Conservation (phyloP, 2,329 filamentous ascomycete genomes). For the Taxawa tesnikishii region DNA sequence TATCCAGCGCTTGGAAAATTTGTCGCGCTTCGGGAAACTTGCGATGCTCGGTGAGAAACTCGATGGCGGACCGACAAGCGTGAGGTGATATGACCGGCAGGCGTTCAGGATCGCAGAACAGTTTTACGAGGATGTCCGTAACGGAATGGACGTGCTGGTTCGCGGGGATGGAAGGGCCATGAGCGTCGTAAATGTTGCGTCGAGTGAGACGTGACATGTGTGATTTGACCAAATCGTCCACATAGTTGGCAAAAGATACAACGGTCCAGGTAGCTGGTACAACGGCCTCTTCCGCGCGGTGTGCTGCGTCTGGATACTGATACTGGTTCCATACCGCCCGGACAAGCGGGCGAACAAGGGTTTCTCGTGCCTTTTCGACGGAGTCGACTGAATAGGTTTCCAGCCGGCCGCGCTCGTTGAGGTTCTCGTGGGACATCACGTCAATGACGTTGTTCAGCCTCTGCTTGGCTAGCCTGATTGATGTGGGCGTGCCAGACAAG, state of each 20-base stretch:
- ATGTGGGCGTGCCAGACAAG: not conserved
- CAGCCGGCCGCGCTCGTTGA: not conserved
- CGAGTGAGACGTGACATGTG: not conserved
- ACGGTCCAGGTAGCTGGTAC: slow-evolving; percentile 3
- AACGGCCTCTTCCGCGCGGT: not conserved
- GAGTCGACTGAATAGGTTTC: not conserved
- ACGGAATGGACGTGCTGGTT: slow-evolving; percentile 9
- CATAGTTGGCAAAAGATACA: slow-evolving; percentile 4
- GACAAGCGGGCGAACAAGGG: not conserved
- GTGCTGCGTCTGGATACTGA: not conserved
- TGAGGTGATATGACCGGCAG: slow-evolving; percentile 8
- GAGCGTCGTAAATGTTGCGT: not conserved
- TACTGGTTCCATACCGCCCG: not conserved
- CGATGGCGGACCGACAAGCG: slow-evolving; percentile 11
- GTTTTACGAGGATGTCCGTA: slow-evolving; percentile 7
- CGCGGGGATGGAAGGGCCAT: not conserved
- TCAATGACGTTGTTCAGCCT: slow-evolving; percentile 1
- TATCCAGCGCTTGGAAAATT: slow-evolving; percentile 5
- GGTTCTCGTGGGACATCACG: not conserved
- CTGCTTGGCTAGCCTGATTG: slow-evolving; percentile 1
- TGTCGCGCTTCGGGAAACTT: slow-evolving; percentile 9
- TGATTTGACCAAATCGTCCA: slow-evolving; percentile 1
- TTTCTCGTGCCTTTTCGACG: not conserved
- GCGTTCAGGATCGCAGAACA: slow-evolving; percentile 8
- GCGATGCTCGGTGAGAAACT: slow-evolving; percentile 11